Base-by-base conservation (phyloP, 768 basidiomycete genomes). In the Russula dissimulans region DNA sequence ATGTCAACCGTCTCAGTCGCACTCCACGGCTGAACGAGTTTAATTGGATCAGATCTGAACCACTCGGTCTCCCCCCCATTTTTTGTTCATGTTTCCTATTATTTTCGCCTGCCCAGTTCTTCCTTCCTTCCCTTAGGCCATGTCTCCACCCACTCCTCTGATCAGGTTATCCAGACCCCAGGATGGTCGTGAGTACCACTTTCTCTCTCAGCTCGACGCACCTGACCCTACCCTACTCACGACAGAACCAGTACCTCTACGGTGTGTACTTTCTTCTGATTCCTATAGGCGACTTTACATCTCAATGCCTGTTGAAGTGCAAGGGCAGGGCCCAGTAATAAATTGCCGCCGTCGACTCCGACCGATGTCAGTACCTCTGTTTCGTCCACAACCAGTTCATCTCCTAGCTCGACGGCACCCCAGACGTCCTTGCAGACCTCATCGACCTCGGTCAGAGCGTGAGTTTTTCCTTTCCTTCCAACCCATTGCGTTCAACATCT, bases 161-260 rank as follows among this genome's bases (percentile, higher is more conserved):
- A 15, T 12, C 51, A 52, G 65, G 63, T 48, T 65, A 34, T 59
- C 42, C 41, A 67, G 62, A 62, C 69, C 70, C 64, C 72, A 69
- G 66, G 69, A 59, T 15, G 67, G 64, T 59, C 41, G 74, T 75
- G 60, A 67, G 74, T 62, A 36, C 22, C 6, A 8, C 4, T 34
- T 36, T 36, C 7, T 43, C 36, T 10, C 17, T 32, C 3, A 36
- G n/a, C 1, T 17, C 10, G 17, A 41, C 14, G 17, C 41, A 4
- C 8, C 29, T 31, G 3, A 42, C 6, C 38, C 15, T 3, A 15
- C 22, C 22, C 22, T 26, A 26, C 3, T 52, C n/a, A 45, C 12
- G 12, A 47, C 41, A 53, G 26, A 4, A 11, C 4, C 26, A 22
- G 7, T 4, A 26, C 15, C 39, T 41, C 15, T 15, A 8, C 39